Evolutionary conservation across 257 asterid genomes (phyloP), one percentile per base, ranked within the genome.

Genomic region (Primulina tabacum): DNA sequence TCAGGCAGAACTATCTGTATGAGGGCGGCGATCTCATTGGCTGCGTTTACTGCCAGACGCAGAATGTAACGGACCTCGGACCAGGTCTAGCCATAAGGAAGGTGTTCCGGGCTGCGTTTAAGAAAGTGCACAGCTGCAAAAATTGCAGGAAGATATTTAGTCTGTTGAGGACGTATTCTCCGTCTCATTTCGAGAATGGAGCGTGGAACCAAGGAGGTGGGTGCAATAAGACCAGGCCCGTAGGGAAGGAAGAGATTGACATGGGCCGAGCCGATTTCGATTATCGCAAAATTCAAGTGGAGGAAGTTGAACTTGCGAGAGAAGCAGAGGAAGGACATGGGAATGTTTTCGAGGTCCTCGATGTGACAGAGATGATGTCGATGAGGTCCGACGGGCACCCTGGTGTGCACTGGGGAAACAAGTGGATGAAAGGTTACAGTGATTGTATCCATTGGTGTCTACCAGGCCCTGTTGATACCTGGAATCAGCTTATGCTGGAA

Each of bases 391-490:
- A 84, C 58, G 87, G 75, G 6, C 89, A 80, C 71, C 89, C 86
- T 2, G 86, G 80, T 10, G 35, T 74, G 6, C 60, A 74, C 52
- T 77, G 85, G 79, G 78, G 82, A 0, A 76, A 75, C 29, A 64
- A 68, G 55, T 77, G 79, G 78, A 78, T 66, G 79, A 75, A 75
- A 33, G 84, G 84, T 3, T 82, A 72, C n/a, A 86, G 76, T 60
- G 92, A 86, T 33, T 85, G 90, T 65, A 64, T 82, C 5, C 90
- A 80, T 38, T 85, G 88, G 88, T 82, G 88, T 61, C 55, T 80
- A 64, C 90, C 88, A 1, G 90, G 90, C 11, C 86, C 88, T 0
- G 73, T 83, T 37, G 88, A 85, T 71, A 21, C 71, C 0, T 83
- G 88, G 90, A 83, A 77, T 9, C 73, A 83, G 8, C 53, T 85